These are phyloP conservation scores for Scheffersomyces titani DNA, from an alignment of 1,139 yeast genomes.

Conservation along the genomic window DNA sequence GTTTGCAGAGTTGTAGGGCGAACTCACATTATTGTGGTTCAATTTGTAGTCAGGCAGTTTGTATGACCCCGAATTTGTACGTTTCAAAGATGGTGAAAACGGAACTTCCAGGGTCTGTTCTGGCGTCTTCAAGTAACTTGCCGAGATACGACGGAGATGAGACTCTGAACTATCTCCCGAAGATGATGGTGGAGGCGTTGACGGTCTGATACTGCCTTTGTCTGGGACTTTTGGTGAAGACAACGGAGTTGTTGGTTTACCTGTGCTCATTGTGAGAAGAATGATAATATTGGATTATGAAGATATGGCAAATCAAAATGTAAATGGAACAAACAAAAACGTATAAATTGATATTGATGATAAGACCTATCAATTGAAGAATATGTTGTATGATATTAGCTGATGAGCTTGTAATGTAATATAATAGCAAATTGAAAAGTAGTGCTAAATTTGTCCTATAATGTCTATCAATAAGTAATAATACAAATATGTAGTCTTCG, in stretches of 20 bases:
- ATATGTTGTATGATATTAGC: not conserved
- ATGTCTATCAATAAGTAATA: not conserved
- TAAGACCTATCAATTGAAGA: not conserved
- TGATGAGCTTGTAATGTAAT: not conserved
- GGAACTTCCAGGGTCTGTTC: conserved; percentile 31
- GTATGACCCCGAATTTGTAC: conserved; percentile 31
- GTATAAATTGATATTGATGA: not conserved
- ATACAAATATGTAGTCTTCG: not conserved
- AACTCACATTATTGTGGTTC: conserved; percentile 23
- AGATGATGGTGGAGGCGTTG: conserved; percentile 31
- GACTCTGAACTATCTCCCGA: conserved; percentile 8
- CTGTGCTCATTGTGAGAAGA: conserved; percentile 16
- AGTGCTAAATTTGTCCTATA: not conserved
- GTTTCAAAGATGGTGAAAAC: conserved; percentile 42
- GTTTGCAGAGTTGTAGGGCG: conserved; percentile 30
- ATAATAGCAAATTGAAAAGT: not conserved
- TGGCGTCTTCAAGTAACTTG: conserved; percentile 33
- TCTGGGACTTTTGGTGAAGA: conserved; percentile 25
- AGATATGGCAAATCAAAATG: not conserved
- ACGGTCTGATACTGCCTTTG: conserved; percentile 19
- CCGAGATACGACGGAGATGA: conserved; percentile 22
- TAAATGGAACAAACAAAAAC: not conserved
- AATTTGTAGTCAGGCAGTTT: conserved; percentile 37
- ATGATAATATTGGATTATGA: not conserved
- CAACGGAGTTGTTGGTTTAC: conserved; percentile 39